Percentiles rank a stretch among this genome's conserved stretches.
These are phyloP conservation scores for Exidia glandulosa DNA, from an alignment of 768 basidiomycete species.

Conservation along the genomic window DNA sequence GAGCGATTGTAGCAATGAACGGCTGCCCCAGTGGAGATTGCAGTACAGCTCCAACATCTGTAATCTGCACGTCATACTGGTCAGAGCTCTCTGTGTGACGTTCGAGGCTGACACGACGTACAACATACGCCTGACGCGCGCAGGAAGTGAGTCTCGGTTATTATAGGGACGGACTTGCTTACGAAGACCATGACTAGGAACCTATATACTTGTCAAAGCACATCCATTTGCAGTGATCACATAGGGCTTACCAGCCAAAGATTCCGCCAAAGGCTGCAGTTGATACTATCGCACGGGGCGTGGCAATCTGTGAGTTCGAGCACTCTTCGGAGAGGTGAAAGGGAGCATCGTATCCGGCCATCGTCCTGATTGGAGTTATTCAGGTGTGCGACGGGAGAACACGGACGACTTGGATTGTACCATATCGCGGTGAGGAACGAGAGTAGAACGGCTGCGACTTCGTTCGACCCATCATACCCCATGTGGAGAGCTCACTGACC, in stretches of 20 bases:
- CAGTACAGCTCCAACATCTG: conserved; percentile 2
- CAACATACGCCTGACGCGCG: background rate
- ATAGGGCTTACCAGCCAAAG: background rate
- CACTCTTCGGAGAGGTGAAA: conserved; percentile 8
- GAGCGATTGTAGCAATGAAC: conserved; percentile 3
- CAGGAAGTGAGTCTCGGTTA: too few relatives aligned
- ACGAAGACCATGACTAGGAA: background rate
- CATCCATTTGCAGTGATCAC: background rate
- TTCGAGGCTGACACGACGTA: background rate
- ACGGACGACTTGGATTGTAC: background rate
- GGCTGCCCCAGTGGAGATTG: conserved; percentile 1
- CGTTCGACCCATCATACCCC: background rate
- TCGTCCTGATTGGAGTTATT: background rate
- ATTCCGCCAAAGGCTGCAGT: conserved; percentile 6
- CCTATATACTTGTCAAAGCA: background rate
- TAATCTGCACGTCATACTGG: background rate
- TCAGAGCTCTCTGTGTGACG: background rate
- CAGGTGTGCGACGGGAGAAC: background rate
- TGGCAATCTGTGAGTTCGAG: conserved; percentile 7
- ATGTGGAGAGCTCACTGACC: background rate
- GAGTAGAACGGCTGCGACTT: conserved; percentile 6
- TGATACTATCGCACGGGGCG: conserved; percentile 6
- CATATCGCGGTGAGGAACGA: conserved; percentile 5
- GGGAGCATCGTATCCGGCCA: conserved; percentile 9
- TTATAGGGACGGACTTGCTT: background rate